phyloP scores from a whole-genome alignment of 495 filamentous ascomycete species.

The Penicillium flavigenum region DNA sequence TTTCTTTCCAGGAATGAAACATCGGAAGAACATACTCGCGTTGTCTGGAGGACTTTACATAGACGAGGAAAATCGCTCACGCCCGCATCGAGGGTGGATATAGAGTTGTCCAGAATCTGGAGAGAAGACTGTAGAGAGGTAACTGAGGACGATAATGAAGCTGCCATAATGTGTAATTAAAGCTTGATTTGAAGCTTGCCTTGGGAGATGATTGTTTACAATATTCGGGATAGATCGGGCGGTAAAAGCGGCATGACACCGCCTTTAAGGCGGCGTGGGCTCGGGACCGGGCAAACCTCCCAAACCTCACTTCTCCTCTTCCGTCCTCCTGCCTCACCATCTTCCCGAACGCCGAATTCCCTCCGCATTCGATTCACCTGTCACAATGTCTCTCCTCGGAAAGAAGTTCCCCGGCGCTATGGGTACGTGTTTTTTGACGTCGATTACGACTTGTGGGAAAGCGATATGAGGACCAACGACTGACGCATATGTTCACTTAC shows the following conservation, averaged over 20 bases:
- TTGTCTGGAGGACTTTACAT: conserved; percentile 66
- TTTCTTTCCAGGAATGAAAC: background rate
- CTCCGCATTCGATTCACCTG: conserved; percentile 33
- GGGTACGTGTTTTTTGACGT: conserved; percentile 59
- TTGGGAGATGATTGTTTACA: conserved; percentile 35
- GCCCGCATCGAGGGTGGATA: conserved; percentile 68
- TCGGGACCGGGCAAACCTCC: conserved; percentile 38
- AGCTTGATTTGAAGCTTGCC: background rate
- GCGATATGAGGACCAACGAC: conserved; percentile 16
- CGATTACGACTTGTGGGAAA: background rate
- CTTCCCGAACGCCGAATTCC: conserved; percentile 35
- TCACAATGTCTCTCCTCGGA: conserved; percentile 75
- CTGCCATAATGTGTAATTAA: conserved; percentile 34
- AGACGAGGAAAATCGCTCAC: conserved; percentile 74
- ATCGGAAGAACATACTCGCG: conserved; percentile 52
- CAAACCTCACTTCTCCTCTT: conserved; percentile 44
- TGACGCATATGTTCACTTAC: conserved; percentile 37
- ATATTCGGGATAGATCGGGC: conserved; percentile 28
- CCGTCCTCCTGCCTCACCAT: conserved; percentile 29
- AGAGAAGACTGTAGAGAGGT: conserved; percentile 68
- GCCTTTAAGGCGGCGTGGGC: conserved; percentile 24
- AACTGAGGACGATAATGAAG: conserved; percentile 63
- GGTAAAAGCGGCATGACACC: conserved; percentile 35
- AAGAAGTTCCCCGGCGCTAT: conserved; percentile 92
- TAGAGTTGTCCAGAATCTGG: conserved; percentile 69